Base-by-base conservation (phyloP, 1,139 yeast genomes). In the Suhomyces yuchorum region DNA sequence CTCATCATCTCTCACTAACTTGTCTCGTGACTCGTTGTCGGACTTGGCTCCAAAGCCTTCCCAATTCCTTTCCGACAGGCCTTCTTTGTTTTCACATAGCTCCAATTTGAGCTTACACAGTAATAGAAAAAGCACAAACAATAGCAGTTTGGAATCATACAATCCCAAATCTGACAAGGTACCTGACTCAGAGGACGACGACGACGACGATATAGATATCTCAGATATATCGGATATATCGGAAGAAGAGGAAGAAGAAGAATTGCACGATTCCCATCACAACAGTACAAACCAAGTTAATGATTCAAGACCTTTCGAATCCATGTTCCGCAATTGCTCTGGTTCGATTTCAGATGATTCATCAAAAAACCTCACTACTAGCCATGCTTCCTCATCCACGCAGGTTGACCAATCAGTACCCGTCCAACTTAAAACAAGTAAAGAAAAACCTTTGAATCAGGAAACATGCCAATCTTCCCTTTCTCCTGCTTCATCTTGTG, bases 211-310 rank as follows among this genome's bases (percentile, higher is more conserved):
- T 18, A 12, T 18, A 6, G 44, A 38, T 14, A 9, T n/a, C 12
- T 18, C 14, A 11, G 12, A 11, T 35, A 68, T 68, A 47, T 67
- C 73, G 19, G 69, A 68, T 44, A 67, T 68, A 6, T 66, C 68
- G 32, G 71, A 56, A 42, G 59, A 52, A 40, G 57, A 49, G 23
- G 59, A 55, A 18, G 56, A 48, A 3, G 51, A 48, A 30, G 34
- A 14, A 14, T 15, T 30, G 6, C 18, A 30, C 17, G 34, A 30
- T 12, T 30, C 34, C 34, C 34, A n/a, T 15, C 34, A 30, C 12
- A 7, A 7, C 11, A 26, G 14, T n/a, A 30, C 4, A 3, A 5
- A 18, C 8, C 34, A 30, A 14, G 18, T 30, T n/a, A 14, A 30
- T 14, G 11, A 30, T 30, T 14, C 34, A 30, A 12, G 8, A 14